Base-by-base conservation (phyloP, 1,284 basidiomycete genomes). In the Gymnopus androsaceus region DNA sequence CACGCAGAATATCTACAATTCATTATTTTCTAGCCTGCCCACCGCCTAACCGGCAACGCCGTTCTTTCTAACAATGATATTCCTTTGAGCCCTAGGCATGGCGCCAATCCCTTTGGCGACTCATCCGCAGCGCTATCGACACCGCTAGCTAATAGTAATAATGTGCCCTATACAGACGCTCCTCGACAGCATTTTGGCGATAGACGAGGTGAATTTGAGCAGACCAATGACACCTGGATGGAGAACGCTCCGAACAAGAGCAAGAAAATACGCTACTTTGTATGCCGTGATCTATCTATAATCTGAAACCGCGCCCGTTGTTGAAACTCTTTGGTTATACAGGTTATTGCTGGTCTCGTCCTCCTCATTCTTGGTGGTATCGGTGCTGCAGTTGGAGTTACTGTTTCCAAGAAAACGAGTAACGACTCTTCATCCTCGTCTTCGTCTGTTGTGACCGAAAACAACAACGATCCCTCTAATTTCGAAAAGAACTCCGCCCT, bases 401-500 rank as follows among this genome's bases (percentile, higher is more conserved):
- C 33, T 28, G 30, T 74, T 42, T 53, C 73, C 4, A 74, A 64
- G 36, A 74, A 73, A 54, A 64, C 52, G 3, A 54, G 48, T 14
- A 54, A 50, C 21, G 42, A 47, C 41, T 42, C 40, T 21, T 66
- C 54, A 2, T 51, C 51, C 4, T 45, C 53, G 5, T 28, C 30
- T 55, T 34, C 50, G 0, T 48, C 28, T 28, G 54, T 50, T 23
- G 56, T 50, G 8, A 30, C 27, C 11, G 28, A 36, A n/a, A 45
- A 34, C 25, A 58, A 61, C 48, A 77, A 74, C 59, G 84, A 90
- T 70, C 85, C 88, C 2, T 85, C 79, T 68, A 72, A 77, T 31
- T 92, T 92, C 67, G 66, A 68, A 45, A 87, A 83, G 70, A 82
- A 92, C 69, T 48, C 76, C 4, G 70, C 75, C 8, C 72, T 93